phyloP scores from a whole-genome alignment of 2,329 filamentous ascomycete genomes.

The Phaeophleospora eucalypticola region DNA sequence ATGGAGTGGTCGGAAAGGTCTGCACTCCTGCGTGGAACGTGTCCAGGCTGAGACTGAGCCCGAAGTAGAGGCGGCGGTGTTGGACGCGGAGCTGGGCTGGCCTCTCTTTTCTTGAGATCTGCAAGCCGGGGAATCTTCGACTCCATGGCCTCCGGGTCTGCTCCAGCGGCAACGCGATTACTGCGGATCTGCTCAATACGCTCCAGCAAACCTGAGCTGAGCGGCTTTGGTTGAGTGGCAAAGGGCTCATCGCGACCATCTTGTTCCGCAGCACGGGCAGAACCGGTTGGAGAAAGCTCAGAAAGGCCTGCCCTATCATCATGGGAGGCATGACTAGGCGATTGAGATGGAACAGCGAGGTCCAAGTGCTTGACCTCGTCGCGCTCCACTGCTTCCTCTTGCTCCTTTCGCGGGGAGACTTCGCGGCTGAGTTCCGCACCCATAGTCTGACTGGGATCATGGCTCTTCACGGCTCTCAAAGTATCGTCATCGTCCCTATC shows the following conservation, averaged over 20 bases:
- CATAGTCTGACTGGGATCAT: constrained; percentile 13
- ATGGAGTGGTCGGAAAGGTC: constrained; percentile 20
- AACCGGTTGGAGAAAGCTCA: constrained; percentile 4
- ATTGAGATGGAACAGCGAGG: constrained; percentile 48
- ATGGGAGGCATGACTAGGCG: constrained; percentile 14
- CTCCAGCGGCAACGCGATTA: constrained; percentile 20
- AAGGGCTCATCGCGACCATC: constrained; percentile 24
- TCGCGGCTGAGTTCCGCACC: constrained; percentile 17
- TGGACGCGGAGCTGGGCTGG: constrained; percentile 33
- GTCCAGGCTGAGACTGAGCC: constrained; percentile 48
- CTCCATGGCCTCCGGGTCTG: constrained; percentile 25
- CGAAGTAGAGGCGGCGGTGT: constrained; percentile 47
- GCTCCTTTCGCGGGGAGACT: constrained; percentile 27
- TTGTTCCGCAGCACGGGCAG: neutral
- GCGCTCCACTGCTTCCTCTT: constrained; percentile 38
- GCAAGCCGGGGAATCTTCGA: constrained; percentile 34
- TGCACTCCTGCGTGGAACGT: constrained; percentile 26
- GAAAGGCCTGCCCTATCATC: neutral
- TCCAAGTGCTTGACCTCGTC: constrained; percentile 60
- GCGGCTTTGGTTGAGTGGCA: constrained; percentile 31
- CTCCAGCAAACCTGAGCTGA: constrained; percentile 34
- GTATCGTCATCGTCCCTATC: constrained; percentile 19
- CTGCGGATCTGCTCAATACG: constrained; percentile 37
- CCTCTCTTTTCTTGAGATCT: constrained; percentile 31
- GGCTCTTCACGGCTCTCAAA: constrained; percentile 14